A percentile compares a stretch with the other conserved stretches of the same genome.
phyloP scores from a whole-genome alignment of 176 grass and related monocot genomes.

The Raddia guianensis region DNA sequence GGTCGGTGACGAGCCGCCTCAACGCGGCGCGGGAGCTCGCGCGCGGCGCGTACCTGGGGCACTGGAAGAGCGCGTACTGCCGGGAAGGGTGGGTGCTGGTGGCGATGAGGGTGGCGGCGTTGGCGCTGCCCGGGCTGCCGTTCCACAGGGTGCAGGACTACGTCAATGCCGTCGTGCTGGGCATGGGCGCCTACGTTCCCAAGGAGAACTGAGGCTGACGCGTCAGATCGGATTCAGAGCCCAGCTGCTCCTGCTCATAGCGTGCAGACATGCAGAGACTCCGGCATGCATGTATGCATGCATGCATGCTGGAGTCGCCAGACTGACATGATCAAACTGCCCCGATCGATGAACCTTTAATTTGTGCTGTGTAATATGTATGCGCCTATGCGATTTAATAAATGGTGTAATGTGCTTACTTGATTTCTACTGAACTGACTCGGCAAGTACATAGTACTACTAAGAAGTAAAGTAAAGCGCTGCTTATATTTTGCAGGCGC shows the following conservation, averaged over 20 bases:
- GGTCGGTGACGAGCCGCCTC: conserved; percentile 17
- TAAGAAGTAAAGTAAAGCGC: not conserved
- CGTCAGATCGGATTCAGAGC: not conserved
- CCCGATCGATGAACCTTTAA: not conserved
- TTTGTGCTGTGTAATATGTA: too few relatives aligned
- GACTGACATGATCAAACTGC: not conserved
- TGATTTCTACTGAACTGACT: not conserved
- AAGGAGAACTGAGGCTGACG: conserved; percentile 33
- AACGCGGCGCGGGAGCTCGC: conserved; percentile 49
- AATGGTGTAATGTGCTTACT: too few relatives aligned
- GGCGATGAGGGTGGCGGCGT: conserved; percentile 28
- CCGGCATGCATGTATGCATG: not conserved
- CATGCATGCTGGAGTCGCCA: too few relatives aligned
- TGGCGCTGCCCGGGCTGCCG: conserved; percentile 53
- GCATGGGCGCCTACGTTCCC: conserved; percentile 38
- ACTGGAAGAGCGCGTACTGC: conserved; percentile 36
- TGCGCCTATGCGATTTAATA: too few relatives aligned
- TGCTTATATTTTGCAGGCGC: too few relatives aligned
- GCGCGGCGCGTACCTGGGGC: conserved; percentile 39
- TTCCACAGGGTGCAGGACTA: conserved; percentile 57
- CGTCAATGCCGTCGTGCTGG: conserved; percentile 47
- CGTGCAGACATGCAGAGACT: not conserved
- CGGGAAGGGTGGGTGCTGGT: conserved; percentile 60
- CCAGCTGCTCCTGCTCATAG: not conserved
- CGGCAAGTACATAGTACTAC: not conserved